Evolutionary conservation across 2,329 filamentous ascomycete species (phyloP).

Genomic region (Fusarium mangiferae): DNA sequence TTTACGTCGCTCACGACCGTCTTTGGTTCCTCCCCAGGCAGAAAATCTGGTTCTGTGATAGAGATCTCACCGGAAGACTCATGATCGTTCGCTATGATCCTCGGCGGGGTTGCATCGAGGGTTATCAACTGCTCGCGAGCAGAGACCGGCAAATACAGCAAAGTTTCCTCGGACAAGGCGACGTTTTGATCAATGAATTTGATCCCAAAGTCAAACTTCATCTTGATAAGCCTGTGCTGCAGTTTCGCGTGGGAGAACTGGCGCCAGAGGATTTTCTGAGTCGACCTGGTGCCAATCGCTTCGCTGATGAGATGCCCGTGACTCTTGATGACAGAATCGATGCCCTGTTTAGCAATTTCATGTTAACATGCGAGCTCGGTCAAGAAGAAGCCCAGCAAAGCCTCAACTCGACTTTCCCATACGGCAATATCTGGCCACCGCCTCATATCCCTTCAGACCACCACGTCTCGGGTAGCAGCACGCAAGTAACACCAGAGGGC

Average conservation of each 20-base stretch:
- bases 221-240: conserved; percentile 76
- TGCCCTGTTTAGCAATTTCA: conserved; percentile 72
- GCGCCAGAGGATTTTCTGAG: conserved; percentile 2
- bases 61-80: conserved; percentile 76
- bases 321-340: conserved; percentile 56
- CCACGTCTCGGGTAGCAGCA: conserved; percentile 56
- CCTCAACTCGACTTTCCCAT: conserved; percentile 51
- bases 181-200: conserved; percentile 78
- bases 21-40: conserved; percentile 85
- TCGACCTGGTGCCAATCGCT: conserved; percentile 50
- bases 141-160: conserved; percentile 64
- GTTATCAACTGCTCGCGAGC: conserved; percentile 77
- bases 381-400: conserved; percentile 49
- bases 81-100: conserved; percentile 82
- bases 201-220: conserved; percentile 76
- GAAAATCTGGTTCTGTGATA: conserved; percentile 89
- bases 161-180: conserved; percentile 71
- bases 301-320: conserved; percentile 65
- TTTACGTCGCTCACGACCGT: conserved; percentile 80
- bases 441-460: conserved; percentile 71
- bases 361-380: conserved; percentile 67
- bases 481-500: conserved; percentile 33
- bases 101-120: conserved; percentile 79
- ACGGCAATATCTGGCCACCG: conserved; percentile 79
- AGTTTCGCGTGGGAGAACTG: conserved; percentile 54